These are phyloP conservation scores for Euphorbia tirucalli DNA, from an alignment of 345 rosid genomes.

Conservation along the genomic window DNA sequence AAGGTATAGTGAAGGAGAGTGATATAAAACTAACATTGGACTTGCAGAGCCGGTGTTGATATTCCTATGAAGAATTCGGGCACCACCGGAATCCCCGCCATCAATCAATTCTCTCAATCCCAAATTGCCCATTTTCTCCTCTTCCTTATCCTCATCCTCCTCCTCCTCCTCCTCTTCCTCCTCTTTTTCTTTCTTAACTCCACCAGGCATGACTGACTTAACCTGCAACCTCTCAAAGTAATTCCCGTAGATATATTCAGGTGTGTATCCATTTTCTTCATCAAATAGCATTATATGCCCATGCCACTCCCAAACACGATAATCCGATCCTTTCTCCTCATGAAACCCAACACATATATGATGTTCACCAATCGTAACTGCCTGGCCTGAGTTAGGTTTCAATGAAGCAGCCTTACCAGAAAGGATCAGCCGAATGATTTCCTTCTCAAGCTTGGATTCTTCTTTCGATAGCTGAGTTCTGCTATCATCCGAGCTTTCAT, in stretches of 20 bases:
- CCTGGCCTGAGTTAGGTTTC: conserved; percentile 92
- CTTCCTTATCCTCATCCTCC: conserved; percentile 40
- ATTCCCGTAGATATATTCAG: conserved; percentile 95
- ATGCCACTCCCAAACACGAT: conserved; percentile 99
- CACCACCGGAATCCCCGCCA: conserved; percentile 50
- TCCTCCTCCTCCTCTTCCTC: conserved; percentile 36
- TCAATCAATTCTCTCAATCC: conserved; percentile 88
- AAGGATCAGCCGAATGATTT: conserved; percentile 63
- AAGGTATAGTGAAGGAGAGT: neutral
- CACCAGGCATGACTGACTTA: conserved; percentile 9
- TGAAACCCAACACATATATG: conserved; percentile 86
- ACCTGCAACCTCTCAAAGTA: conserved; percentile 86
- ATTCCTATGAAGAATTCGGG: conserved; percentile 85
- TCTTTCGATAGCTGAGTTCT: conserved; percentile 59
- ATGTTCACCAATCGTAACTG: conserved; percentile 83
- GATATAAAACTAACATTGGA: conserved; percentile 41
- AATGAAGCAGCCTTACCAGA: conserved; percentile 71
- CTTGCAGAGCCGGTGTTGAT: conserved; percentile 55
- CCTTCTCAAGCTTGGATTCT: conserved; percentile 82
- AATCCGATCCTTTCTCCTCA: conserved; percentile 76
- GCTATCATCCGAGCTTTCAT: conserved; percentile 16
- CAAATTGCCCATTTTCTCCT: conserved; percentile 49
- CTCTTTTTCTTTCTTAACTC: conserved; percentile 21
- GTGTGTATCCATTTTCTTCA: conserved; percentile 75
- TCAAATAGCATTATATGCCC: conserved; percentile 94